phyloP scores from a whole-genome alignment of 179 eudicot species.

The Sideroxylon spinosum region DNA sequence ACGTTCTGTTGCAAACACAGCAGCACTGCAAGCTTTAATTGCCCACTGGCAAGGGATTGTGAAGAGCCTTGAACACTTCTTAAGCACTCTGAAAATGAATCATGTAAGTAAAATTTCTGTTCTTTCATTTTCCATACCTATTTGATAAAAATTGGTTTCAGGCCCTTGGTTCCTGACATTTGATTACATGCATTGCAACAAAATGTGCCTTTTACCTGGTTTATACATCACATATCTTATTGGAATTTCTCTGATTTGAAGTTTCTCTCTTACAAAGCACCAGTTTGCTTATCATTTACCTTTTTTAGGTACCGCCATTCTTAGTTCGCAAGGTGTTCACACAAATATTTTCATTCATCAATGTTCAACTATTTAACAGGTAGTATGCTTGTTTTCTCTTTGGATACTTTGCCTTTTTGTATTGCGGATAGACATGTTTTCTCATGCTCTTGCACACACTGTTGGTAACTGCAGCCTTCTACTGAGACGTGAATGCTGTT shows the following conservation, averaged over 20 bases:
- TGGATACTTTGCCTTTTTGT: slow-evolving; percentile 12
- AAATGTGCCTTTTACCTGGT: not conserved
- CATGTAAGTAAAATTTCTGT: slow-evolving; percentile 49
- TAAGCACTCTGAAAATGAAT: slow-evolving; percentile 71
- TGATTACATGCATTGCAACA: not conserved
- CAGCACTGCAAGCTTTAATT: slow-evolving; percentile 90
- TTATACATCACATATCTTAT: not conserved
- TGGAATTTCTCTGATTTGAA: not conserved
- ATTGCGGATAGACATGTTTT: not conserved
- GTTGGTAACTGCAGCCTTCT: slow-evolving; percentile 62
- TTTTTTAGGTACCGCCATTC: slow-evolving; percentile 89
- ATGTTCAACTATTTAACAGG: slow-evolving; percentile 97
- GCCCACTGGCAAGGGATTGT: slow-evolving; percentile 99
- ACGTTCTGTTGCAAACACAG: slow-evolving; percentile 71
- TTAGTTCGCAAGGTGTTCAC: slow-evolving; percentile 91
- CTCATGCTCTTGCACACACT: slow-evolving; percentile 1
- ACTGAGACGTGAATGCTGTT: slow-evolving; percentile 91
- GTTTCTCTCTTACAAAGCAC: not conserved
- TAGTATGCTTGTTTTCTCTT: slow-evolving; percentile 19
- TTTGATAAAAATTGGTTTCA: not conserved
- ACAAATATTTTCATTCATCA: slow-evolving; percentile 95
- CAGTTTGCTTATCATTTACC: not conserved
- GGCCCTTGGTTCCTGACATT: not conserved
- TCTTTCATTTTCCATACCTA: not conserved
- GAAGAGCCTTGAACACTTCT: slow-evolving; percentile 68